These are phyloP conservation scores for Mycena indigotica DNA, from an alignment of 768 basidiomycete species.

Conservation along the genomic window DNA sequence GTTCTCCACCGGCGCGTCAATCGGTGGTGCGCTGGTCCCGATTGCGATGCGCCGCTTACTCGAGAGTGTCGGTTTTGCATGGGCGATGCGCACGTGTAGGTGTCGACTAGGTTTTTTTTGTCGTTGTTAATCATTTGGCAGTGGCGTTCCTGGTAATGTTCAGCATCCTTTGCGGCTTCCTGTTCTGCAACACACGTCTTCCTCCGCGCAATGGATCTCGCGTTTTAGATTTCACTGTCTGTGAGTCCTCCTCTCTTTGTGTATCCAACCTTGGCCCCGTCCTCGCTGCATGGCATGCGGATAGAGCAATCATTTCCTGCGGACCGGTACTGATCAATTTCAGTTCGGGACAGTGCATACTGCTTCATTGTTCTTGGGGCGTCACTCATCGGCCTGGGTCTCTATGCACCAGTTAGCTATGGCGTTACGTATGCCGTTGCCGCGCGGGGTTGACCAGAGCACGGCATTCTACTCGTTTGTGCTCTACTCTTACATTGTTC, in stretches of 20 bases:
- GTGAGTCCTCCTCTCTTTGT: background rate
- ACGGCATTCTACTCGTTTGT: slow-evolving; percentile 22
- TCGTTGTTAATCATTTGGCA: background rate
- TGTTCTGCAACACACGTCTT: slow-evolving; percentile 16
- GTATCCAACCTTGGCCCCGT: too few relatives aligned
- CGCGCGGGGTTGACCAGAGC: slow-evolving; percentile 12
- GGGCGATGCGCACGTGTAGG: slow-evolving; percentile 28
- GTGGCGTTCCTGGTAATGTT: slow-evolving; percentile 20
- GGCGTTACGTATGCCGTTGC: slow-evolving; percentile 21
- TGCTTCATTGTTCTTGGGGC: slow-evolving; percentile 19
- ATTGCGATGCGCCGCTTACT: slow-evolving; percentile 26
- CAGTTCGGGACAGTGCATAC: slow-evolving; percentile 18
- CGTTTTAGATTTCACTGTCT: slow-evolving; percentile 21
- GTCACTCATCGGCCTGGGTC: slow-evolving; percentile 11
- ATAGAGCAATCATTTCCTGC: too few relatives aligned
- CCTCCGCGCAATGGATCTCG: slow-evolving; percentile 17
- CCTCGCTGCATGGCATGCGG: too few relatives aligned
- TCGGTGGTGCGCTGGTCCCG: slow-evolving; percentile 29
- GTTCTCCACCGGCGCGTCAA: slow-evolving; percentile 30
- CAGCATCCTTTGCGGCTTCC: slow-evolving; percentile 17
- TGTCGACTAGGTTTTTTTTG: background rate
- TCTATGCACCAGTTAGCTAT: slow-evolving; percentile 22
- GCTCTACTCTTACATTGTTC: too few relatives aligned
- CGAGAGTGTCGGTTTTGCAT: slow-evolving; percentile 24
- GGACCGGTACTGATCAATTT: too few relatives aligned